Percentiles rank a stretch among this genome's conserved stretches.
phyloP scores from a whole-genome alignment of 192 early-diverging fungal genomes.

The Podochytrium sp. region DNA sequence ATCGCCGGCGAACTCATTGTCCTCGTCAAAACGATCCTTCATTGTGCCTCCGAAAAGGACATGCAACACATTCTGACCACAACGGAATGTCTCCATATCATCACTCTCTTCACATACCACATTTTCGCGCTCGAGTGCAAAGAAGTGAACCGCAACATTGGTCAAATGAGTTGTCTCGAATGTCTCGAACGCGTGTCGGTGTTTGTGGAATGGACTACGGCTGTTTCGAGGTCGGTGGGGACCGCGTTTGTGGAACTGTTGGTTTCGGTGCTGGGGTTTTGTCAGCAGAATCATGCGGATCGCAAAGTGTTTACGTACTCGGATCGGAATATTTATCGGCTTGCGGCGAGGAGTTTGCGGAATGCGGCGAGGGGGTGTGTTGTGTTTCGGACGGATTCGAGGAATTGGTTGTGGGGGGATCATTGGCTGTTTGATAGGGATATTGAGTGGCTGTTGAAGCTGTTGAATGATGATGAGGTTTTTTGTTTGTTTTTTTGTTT shows the following conservation, averaged over 20 bases:
- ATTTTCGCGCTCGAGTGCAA: conserved; percentile 26
- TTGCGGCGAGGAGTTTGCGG: conserved; percentile 29
- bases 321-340: conserved; percentile 40
- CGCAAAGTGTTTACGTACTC: conserved; percentile 37
- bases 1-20: conserved; percentile 12
- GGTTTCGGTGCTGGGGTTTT: conserved; percentile 30
- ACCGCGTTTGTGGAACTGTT: conserved; percentile 24
- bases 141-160: not conserved
- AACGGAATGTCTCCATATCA: conserved; percentile 21
- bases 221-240: conserved; percentile 9
- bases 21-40: not conserved
- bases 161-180: conserved; percentile 33
- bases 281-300: conserved; percentile 40
- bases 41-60: not conserved
- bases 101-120: conserved; percentile 33
- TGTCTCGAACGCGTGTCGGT: conserved; percentile 20
- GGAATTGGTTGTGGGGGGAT: conserved; percentile 37
- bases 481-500: not conserved
- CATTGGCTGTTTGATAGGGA: conserved; percentile 48
- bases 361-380: conserved; percentile 34
- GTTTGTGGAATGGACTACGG: conserved; percentile 14
- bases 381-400: not conserved
- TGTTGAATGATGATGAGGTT: conserved; percentile 45
- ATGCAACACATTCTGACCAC: not conserved
- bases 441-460: conserved; percentile 39